Percentiles rank a stretch among this genome's conserved stretches.
phyloP scores from a whole-genome alignment of 2,329 filamentous ascomycete genomes.

The Lecanicillium sp. region DNA sequence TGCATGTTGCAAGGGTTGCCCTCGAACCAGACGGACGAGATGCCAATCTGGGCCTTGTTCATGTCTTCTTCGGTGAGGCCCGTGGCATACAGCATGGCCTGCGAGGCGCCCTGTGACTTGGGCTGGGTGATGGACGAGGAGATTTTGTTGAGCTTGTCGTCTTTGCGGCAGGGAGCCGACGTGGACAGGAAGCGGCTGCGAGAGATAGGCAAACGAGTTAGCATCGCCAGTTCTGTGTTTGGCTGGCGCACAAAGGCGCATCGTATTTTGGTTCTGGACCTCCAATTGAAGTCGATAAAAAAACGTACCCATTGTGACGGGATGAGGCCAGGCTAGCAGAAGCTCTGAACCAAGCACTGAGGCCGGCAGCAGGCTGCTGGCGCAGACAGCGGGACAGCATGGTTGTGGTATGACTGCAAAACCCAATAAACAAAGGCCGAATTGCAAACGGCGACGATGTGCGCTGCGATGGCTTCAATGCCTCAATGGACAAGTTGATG shows the following conservation, averaged over 20 bases:
- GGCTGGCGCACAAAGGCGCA: not conserved
- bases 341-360: slow-evolving; percentile 18
- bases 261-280: no score
- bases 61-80: slow-evolving; percentile 81
- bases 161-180: slow-evolving; percentile 38
- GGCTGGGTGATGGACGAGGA: slow-evolving; percentile 86
- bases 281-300: slow-evolving; percentile 1
- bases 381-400: slow-evolving; percentile 22
- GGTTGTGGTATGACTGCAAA: no score
- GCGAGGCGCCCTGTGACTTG: slow-evolving; percentile 95
- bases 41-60: slow-evolving; percentile 95
- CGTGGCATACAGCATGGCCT: slow-evolving; percentile 97
- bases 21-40: slow-evolving; percentile 96
- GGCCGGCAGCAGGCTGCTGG: slow-evolving; percentile 14
- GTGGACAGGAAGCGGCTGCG: slow-evolving; percentile 42
- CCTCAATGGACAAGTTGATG: not conserved
- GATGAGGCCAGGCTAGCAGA: slow-evolving; percentile 10
- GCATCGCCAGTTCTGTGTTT: not conserved
- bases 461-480: not conserved
- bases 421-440: no score
- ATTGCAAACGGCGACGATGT: not conserved
- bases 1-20: slow-evolving; percentile 99
- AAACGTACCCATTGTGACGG: slow-evolving; percentile 19
- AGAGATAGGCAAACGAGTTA: not conserved
- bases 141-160: slow-evolving; percentile 69